Base-by-base conservation (phyloP, 164 flowering plant species). In the Aristolochia californica region DNA sequence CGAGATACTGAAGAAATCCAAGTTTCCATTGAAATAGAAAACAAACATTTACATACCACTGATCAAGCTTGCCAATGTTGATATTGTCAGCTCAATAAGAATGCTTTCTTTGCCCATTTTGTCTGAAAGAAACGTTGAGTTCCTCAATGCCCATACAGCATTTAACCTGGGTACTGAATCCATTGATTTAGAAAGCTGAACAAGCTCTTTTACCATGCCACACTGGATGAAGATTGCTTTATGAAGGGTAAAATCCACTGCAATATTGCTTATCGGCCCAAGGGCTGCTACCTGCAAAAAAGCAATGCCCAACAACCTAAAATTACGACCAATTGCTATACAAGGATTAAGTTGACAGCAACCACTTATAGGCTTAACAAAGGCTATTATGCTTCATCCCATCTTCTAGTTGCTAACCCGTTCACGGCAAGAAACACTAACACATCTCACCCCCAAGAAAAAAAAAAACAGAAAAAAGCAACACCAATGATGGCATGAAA, bases 61-160 rank as follows among this genome's bases (percentile, higher is more conserved):
- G 26, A 94, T 72, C 54, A 94, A 91, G 78, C 85, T 84, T 48
- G 74, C 77, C 67, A 94, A 63, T 55, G 75, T 78, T 18, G 88
- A 72, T 43, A 75, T 55, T 49, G 85, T 80, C 43, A 94, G 78
- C 72, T 87, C 93, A 54, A 55, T 30, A 53, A 87, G 66, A 62
- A 85, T 65, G 55, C 51, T 70, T 65, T 87, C 83, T 70, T 88
- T 94, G 53, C 70, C 68, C 49, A 22, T 72, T n/a, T 62, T 67
- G 68, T 84, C 87, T 17, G 88, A 83, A 57, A 74, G 83, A 68
- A 94, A 94, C 55, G 78, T 62, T 69, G 85, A 67, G 73, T 94
- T 94, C 77, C 78, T 83, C 70, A 94, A 79, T 65, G 96, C 96
- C 86, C 80, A 77, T 18, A 84, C 70, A 43, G 97, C 81, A 65